These are phyloP conservation scores for Alternaria triticina DNA, from an alignment of 2,329 filamentous ascomycete genomes.

Conservation along the genomic window DNA sequence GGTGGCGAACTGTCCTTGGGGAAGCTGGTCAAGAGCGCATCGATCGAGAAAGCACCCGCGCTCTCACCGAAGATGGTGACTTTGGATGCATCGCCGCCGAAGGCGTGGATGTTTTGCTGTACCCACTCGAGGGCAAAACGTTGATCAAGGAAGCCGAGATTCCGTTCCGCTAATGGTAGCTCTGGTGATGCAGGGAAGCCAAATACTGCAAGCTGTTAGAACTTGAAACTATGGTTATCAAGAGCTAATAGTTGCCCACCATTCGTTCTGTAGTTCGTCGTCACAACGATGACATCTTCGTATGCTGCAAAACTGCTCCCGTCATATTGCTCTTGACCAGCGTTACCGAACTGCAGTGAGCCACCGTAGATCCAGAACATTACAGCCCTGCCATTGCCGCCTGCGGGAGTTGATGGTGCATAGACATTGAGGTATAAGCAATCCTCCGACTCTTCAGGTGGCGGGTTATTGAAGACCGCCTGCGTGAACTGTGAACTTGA, in stretches of 20 bases:
- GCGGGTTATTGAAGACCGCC: slow-evolving; percentile 31
- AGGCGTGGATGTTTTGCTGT: slow-evolving; percentile 55
- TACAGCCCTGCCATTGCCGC: slow-evolving; percentile 28
- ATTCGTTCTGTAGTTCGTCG: slow-evolving; percentile 40
- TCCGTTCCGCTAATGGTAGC: slow-evolving; percentile 36
- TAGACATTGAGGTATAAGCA: slow-evolving; percentile 51
- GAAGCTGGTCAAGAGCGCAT: slow-evolving; percentile 37
- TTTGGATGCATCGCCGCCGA: slow-evolving; percentile 56
- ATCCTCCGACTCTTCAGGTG: slow-evolving; percentile 44
- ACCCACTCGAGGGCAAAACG: slow-evolving; percentile 63
- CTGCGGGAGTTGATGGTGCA: slow-evolving; percentile 30
- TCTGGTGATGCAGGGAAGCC: slow-evolving; percentile 35
- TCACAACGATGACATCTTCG: slow-evolving; percentile 40
- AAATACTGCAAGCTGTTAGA: slow-evolving; percentile 28
- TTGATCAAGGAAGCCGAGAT: slow-evolving; percentile 64
- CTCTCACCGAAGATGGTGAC: slow-evolving; percentile 55
- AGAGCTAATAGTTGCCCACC: slow-evolving; percentile 11
- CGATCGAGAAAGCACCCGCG: slow-evolving; percentile 34
- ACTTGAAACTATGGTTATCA: no score
- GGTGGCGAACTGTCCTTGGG: slow-evolving; percentile 25
- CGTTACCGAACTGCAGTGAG: slow-evolving; percentile 31
- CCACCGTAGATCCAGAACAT: slow-evolving; percentile 44
- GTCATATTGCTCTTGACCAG: slow-evolving; percentile 31
- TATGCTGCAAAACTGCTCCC: slow-evolving; percentile 36
- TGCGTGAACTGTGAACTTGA: slow-evolving; percentile 19